Conservation (phyloP, 2,329 filamentous ascomycete genomes). For the Periglandula ipomoeae region DNA sequence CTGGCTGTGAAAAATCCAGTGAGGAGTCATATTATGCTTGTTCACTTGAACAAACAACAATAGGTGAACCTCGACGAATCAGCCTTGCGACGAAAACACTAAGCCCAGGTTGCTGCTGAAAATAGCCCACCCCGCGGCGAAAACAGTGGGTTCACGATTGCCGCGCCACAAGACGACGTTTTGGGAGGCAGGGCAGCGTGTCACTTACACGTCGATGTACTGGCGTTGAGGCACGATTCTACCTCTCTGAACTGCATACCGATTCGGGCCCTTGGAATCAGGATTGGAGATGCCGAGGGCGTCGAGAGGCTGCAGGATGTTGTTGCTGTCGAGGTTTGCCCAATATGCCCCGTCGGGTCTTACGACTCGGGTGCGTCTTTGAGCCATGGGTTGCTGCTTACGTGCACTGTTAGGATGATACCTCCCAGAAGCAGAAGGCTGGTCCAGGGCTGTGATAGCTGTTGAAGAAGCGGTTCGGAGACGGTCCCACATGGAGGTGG, state of each 20-base stretch:
- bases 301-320: constrained; percentile 19
- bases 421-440: not conserved
- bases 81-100: constrained; percentile 2
- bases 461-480: constrained; percentile 3
- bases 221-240: constrained; percentile 21
- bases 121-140: not conserved
- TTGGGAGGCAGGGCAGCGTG: not conserved
- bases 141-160: constrained; percentile 1
- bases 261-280: constrained; percentile 18
- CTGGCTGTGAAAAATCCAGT: not conserved
- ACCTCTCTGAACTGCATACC: constrained; percentile 22
- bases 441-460: not conserved
- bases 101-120: not conserved
- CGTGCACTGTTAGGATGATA: constrained; percentile 1
- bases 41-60: constrained; percentile 3
- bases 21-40: not conserved
- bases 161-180: not conserved
- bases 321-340: constrained; percentile 5
- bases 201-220: constrained; percentile 21
- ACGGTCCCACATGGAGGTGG: constrained; percentile 11
- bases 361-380: not conserved
- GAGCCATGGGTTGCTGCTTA: constrained; percentile 2
- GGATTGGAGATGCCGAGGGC: constrained; percentile 17
- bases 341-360: constrained; percentile 3
- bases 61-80: constrained; percentile 4